Conservation (phyloP, 768 basidiomycete species). For the Leccinum ochraceum region DNA sequence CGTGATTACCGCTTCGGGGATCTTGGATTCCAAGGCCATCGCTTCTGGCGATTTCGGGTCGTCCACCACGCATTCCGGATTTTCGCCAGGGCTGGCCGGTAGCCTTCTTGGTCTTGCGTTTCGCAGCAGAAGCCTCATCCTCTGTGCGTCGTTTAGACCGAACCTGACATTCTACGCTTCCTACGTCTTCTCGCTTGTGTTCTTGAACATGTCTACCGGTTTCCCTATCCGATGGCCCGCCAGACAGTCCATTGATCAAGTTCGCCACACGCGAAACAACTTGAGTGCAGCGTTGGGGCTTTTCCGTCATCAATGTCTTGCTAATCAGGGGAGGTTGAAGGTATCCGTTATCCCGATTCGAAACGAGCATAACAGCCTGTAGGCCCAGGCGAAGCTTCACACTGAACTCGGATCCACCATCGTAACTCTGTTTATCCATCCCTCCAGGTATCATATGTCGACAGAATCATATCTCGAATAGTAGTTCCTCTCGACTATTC, state of each 20-base stretch:
- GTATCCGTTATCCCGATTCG: slow-evolving; percentile 87
- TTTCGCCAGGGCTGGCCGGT: slow-evolving; percentile 44
- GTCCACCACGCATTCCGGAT: slow-evolving; percentile 40
- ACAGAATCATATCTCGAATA: no score
- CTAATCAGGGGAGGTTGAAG: slow-evolving; percentile 72
- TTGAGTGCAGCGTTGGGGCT: slow-evolving; percentile 84
- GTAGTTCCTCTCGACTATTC: no score
- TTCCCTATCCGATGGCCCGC: slow-evolving; percentile 25
- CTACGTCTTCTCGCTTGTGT: slow-evolving; percentile 88
- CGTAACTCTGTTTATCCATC: slow-evolving; percentile 31
- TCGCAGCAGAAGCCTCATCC: slow-evolving; percentile 42
- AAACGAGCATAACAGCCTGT: slow-evolving; percentile 86
- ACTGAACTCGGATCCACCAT: slow-evolving; percentile 46
- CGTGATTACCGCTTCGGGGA: slow-evolving; percentile 69
- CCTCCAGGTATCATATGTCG: slow-evolving; percentile 37
- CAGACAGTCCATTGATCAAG: slow-evolving; percentile 51
- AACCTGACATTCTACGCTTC: slow-evolving; percentile 81
- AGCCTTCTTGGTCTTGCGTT: slow-evolving; percentile 57
- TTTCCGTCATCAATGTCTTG: slow-evolving; percentile 80
- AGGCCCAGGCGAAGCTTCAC: slow-evolving; percentile 89
- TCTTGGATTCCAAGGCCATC: slow-evolving; percentile 68
- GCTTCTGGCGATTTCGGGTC: slow-evolving; percentile 73
- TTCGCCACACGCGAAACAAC: slow-evolving; percentile 90
- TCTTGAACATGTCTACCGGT: slow-evolving; percentile 90
- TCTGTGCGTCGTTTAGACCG: slow-evolving; percentile 55